A percentile compares a stretch with the other conserved stretches of the same genome.
phyloP scores from a whole-genome alignment of 2,329 filamentous ascomycete species.

The Delphinella strobiligena region DNA sequence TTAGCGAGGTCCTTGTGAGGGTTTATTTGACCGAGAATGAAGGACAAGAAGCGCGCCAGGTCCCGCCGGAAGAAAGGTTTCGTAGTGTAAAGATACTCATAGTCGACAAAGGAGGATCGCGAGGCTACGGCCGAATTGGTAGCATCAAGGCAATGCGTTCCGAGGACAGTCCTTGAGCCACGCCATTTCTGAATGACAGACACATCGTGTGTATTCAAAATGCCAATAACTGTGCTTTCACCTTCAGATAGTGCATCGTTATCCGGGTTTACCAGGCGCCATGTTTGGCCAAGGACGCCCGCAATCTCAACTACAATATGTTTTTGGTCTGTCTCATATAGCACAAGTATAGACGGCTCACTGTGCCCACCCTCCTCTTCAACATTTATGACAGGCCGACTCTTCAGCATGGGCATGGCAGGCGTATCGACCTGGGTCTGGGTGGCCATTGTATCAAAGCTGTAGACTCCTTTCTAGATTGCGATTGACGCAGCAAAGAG shows the following conservation, averaged over 20 bases:
- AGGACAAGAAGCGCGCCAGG: constrained; percentile 65
- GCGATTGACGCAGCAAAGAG: no score
- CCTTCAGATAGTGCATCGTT: constrained; percentile 42
- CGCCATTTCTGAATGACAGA: constrained; percentile 46
- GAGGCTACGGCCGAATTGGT: constrained; percentile 45
- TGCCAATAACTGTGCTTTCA: constrained; percentile 55
- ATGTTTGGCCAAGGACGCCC: constrained; percentile 66
- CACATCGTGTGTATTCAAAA: constrained; percentile 46
- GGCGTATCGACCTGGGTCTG: constrained; percentile 9
- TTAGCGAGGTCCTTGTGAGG: constrained; percentile 66
- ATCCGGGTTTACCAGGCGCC: constrained; percentile 46
- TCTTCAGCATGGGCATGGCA: constrained; percentile 6
- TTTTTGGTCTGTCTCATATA: constrained; percentile 61
- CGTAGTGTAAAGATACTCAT: constrained; percentile 74
- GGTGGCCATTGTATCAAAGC: no score
- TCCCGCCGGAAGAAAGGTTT: constrained; percentile 62
- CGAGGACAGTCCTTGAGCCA: constrained; percentile 54
- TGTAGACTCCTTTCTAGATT: no score
- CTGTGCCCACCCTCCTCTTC: constrained; percentile 21
- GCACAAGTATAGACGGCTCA: constrained; percentile 36
- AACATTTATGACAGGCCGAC: constrained; percentile 13
- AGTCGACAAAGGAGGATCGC: constrained; percentile 60
- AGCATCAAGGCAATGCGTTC: constrained; percentile 62
- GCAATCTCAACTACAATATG: constrained; percentile 64
- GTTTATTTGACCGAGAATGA: constrained; percentile 66